Evolutionary conservation across 2,329 filamentous ascomycete species (phyloP).

Genomic region (Onygenales sp.): DNA sequence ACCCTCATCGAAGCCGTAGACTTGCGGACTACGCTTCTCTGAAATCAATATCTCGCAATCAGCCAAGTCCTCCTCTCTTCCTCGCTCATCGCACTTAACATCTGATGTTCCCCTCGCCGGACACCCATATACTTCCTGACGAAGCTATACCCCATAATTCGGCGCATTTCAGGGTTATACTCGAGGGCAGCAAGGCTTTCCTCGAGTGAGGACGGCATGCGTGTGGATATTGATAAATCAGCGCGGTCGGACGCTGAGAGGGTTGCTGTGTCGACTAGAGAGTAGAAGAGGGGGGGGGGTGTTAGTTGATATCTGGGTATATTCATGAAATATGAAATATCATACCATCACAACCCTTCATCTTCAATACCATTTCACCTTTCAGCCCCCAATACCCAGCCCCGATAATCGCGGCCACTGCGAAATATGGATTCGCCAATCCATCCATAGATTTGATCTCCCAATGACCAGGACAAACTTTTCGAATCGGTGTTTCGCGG

Average conservation of each 20-base stretch:
- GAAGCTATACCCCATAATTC: slow-evolving; percentile 19
- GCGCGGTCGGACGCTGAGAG: slow-evolving; percentile 21
- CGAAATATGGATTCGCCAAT: slow-evolving; percentile 20
- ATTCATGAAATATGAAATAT: background rate
- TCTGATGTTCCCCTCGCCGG: slow-evolving; percentile 25
- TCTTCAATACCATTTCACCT: slow-evolving; percentile 1
- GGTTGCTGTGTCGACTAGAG: slow-evolving; percentile 23
- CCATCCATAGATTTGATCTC: slow-evolving; percentile 20
- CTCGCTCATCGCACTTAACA: slow-evolving; percentile 23
- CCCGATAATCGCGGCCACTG: slow-evolving; percentile 15
- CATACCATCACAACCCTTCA: slow-evolving; percentile 15
- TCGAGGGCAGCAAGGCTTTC: slow-evolving; percentile 26
- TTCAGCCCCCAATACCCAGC: slow-evolving; percentile 12
- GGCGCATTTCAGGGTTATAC: slow-evolving; percentile 18
- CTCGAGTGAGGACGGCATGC: slow-evolving; percentile 25
- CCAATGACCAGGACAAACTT: slow-evolving; percentile 14
- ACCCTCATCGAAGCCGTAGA: no score
- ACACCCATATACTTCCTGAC: slow-evolving; percentile 20
- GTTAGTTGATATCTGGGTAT: slow-evolving; percentile 3
- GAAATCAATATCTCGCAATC: slow-evolving; percentile 28
- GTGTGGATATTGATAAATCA: slow-evolving; percentile 26
- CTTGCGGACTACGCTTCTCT: no score
- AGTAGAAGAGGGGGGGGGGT: background rate
- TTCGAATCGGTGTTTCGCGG: slow-evolving; percentile 17
- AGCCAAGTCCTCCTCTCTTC: slow-evolving; percentile 26